These are phyloP conservation scores for Coemansia sp. DNA, from an alignment of 192 early-diverging fungal genomes.

Conservation along the genomic window DNA sequence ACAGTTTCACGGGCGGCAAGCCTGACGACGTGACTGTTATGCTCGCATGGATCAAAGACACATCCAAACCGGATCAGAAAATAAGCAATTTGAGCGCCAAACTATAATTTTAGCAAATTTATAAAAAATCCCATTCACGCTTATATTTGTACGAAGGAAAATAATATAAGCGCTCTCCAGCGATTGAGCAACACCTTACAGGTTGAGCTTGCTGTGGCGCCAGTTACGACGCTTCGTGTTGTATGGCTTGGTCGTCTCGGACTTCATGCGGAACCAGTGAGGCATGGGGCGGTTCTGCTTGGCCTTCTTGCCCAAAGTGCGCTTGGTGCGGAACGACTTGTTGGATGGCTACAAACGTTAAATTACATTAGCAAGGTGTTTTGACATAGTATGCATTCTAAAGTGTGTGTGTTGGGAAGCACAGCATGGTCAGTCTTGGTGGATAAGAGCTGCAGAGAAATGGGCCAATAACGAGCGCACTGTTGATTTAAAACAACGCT, in stretches of 20 bases:
- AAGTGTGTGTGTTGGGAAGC: too few species aligned
- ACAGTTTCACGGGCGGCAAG: slow-evolving; percentile 48
- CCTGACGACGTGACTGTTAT: slow-evolving; percentile 54
- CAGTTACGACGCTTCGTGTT: slow-evolving; percentile 99
- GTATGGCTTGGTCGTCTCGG: slow-evolving; percentile 95
- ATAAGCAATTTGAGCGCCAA: slow-evolving; percentile 21
- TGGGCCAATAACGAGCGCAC: too few species aligned
- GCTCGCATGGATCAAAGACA: slow-evolving; percentile 50
- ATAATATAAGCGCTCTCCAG: neutral
- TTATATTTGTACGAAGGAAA: neutral
- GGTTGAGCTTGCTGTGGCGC: slow-evolving; percentile 97
- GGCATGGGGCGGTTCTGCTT: slow-evolving; percentile 99
- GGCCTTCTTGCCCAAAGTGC: slow-evolving; percentile 96
- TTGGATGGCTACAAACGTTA: slow-evolving; percentile 76
- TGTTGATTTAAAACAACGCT: too few species aligned
- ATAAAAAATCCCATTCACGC: neutral
- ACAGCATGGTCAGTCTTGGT: too few species aligned
- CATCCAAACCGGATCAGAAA: slow-evolving; percentile 18
- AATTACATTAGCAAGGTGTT: too few species aligned
- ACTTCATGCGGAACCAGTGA: slow-evolving; percentile 95
- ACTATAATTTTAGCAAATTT: slow-evolving; percentile 12
- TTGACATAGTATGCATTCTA: too few species aligned
- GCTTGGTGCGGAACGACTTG: slow-evolving; percentile 98
- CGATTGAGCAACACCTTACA: slow-evolving; percentile 62
- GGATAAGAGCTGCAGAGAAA: too few species aligned